A percentile compares a stretch with the other conserved stretches of the same genome.
Conservation (phyloP, 2,329 filamentous ascomycete species). For the Penicillium occitanis region DNA sequence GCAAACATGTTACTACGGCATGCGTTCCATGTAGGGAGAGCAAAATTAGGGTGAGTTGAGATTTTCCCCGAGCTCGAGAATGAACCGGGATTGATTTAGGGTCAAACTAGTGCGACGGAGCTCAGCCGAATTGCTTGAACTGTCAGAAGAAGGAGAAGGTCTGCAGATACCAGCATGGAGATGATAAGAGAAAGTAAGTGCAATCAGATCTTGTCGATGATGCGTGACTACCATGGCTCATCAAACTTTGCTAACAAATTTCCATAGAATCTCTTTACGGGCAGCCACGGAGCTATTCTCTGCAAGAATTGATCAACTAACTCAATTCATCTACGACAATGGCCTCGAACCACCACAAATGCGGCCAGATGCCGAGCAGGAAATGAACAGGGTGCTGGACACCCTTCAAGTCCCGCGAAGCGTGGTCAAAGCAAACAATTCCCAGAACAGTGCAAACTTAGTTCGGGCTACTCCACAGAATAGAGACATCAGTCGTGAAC, state of each 20-base stretch:
- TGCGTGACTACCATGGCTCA: not conserved
- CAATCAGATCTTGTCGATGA: not conserved
- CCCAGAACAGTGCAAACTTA: not conserved
- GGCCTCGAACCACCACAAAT: conserved; percentile 42
- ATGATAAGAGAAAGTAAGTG: conserved; percentile 42
- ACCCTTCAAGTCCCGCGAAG: conserved; percentile 37
- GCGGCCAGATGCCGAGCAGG: conserved; percentile 39
- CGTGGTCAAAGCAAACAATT: conserved; percentile 22
- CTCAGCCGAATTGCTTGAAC: conserved; percentile 40
- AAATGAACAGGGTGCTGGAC: conserved; percentile 41
- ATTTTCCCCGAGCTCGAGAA: not conserved
- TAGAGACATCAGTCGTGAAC: not conserved
- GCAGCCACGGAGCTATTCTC: conserved; percentile 40
- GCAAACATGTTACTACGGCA: conserved; percentile 48
- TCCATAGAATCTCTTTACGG: conserved; percentile 35
- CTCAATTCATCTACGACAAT: conserved; percentile 44
- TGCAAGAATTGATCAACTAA: conserved; percentile 39
- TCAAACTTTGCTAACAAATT: not conserved
- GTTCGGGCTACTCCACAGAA: not conserved
- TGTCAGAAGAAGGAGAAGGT: conserved; percentile 41
- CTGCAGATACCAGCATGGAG: conserved; percentile 42
- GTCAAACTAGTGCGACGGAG: conserved; percentile 37
- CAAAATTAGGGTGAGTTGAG: conserved; percentile 43
- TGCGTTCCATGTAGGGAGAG: conserved; percentile 49
- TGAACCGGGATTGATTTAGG: not conserved